Evolutionary conservation across 805 yeast genomes (phyloP), one percentile per base, ranked within the genome.

Genomic region (Cyberlindnera samutprakarnensis): DNA sequence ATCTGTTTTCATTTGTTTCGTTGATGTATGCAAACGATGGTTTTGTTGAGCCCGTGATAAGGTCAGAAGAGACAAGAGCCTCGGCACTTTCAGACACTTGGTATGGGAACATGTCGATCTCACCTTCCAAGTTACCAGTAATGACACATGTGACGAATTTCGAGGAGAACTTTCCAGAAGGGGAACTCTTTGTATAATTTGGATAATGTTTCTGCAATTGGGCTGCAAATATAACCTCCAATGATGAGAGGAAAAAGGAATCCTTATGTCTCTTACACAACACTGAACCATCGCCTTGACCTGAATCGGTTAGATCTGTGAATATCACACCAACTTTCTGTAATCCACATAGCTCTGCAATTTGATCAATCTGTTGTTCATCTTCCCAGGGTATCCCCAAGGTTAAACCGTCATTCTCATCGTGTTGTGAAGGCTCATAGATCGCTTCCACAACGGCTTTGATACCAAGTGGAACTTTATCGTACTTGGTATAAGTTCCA

Each of bases 381-480:
- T 72, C 70, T 21, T 70, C 77, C 63, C 64, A 58, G 13, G 67
- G 66, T 25, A 64, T 37, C 21, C 60, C 71, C 70, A 86, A 55
- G 1, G 85, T 70, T 14, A 92, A 48, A 1, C 97, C 96, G 57
- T 92, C 99, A 31, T 73, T 70, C 45, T 82, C 94, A 43, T 81
- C 88, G 3, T 68, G 61, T 56, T 92, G 99, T 7, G 94, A 81
- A 0, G 96, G 94, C 53, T 92, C 99, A 57, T 82, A 85, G 16
- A 92, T 86, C 2, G 94, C 90, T 47, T 90, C 92, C 2, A 92
- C 96, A 26, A 81, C 84, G 2, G 95, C 96, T 55, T 88, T 90
- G 35, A 87, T 78, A 2, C 98, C 98, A 18, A 92, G 62, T 1
- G 98, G 99, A 1, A 83, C 92, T 46, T 78, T 70, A 18, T 80